Conservation (phyloP, 768 basidiomycete genomes). For the Termitomyces sp. region DNA sequence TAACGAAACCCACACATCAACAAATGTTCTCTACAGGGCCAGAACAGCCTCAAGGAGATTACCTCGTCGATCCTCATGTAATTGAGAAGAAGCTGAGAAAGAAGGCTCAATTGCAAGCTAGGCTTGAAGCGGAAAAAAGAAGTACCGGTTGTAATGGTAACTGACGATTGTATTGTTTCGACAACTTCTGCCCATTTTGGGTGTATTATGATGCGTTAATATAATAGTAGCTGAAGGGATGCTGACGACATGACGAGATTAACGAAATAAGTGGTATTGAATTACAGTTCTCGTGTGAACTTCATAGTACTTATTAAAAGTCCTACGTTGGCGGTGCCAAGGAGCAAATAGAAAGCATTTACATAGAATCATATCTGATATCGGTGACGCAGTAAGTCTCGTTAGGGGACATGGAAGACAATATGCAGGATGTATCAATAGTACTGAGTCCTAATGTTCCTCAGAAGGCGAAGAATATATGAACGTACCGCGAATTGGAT, state of each 20-base stretch:
- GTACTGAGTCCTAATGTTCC: conserved; percentile 10
- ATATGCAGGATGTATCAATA: neutral
- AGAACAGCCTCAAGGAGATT: neutral
- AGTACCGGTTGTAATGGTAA: neutral
- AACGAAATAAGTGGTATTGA: neutral
- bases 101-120: conserved; percentile 42
- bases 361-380: conserved; percentile 7
- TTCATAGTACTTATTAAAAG: conserved; percentile 7
- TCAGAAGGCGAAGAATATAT: conserved; percentile 25
- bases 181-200: neutral
- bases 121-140: conserved; percentile 41
- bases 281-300: neutral
- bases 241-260: neutral
- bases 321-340: neutral
- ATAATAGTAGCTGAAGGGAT: neutral
- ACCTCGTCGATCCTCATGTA: conserved; percentile 15
- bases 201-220: neutral
- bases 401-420: conserved; percentile 13
- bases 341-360: conserved; percentile 6
- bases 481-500: conserved; percentile 45
- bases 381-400: conserved; percentile 10
- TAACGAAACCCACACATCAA: conserved; percentile 2
- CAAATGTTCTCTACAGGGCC: neutral
- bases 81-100: conserved; percentile 42
- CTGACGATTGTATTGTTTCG: neutral